Conservation (phyloP, 169 alveolate genomes). For the Pseudocohnilembus persalinus region DNA sequence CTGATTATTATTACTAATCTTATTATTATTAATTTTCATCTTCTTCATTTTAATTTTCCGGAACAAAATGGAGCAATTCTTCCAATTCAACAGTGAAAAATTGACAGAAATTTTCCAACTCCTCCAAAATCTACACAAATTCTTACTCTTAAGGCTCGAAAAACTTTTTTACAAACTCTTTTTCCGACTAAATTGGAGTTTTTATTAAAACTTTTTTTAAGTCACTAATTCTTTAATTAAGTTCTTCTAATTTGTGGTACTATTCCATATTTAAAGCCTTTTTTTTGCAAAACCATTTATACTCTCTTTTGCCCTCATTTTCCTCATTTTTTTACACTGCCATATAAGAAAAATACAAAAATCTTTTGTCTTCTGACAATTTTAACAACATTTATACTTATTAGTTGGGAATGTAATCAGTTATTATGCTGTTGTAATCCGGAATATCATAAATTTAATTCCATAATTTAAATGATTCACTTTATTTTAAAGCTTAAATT, state of each 20-base stretch:
- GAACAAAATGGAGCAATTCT: conserved; percentile 51
- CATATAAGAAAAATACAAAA: conserved; percentile 62
- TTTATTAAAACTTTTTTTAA: conserved; percentile 66
- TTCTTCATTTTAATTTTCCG: conserved; percentile 59
- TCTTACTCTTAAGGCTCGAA: conserved; percentile 66
- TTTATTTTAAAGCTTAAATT: conserved; percentile 6
- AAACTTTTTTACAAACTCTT: conserved; percentile 58
- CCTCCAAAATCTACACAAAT: conserved; percentile 49
- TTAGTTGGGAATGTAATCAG: conserved; percentile 60
- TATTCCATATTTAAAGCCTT: conserved; percentile 47
- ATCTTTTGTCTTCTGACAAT: conserved; percentile 63
- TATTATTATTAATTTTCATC: conserved; percentile 19
- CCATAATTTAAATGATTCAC: conserved; percentile 32
- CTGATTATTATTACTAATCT: conserved; percentile 19
- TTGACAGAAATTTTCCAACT: conserved; percentile 60
- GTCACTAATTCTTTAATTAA: conserved; percentile 58
- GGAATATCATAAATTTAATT: conserved; percentile 6
- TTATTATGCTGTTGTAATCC: conserved; percentile 48
- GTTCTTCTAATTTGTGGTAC: conserved; percentile 48
- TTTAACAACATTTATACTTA: conserved; percentile 63
- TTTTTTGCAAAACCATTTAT: conserved; percentile 28
- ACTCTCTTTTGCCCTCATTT: conserved; percentile 41
- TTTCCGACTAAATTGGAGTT: conserved; percentile 79
- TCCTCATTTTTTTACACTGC: conserved; percentile 48
- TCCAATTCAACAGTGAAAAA: conserved; percentile 49